Conservation (phyloP, 768 basidiomycete species). For the Leccinum boreale region DNA sequence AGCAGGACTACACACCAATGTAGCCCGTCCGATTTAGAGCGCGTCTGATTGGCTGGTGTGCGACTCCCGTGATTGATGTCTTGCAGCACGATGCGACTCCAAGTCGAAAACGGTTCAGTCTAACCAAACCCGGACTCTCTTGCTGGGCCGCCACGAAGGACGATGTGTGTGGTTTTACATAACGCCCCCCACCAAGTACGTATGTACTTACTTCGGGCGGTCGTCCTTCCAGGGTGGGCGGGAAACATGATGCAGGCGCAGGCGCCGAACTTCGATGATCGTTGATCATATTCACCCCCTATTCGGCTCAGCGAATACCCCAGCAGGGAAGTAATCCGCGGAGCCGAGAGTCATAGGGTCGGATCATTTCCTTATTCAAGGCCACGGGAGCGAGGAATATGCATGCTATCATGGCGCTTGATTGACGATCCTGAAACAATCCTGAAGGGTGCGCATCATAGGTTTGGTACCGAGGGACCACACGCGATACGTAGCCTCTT, state of each 20-base stretch:
- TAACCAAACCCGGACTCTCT: not conserved
- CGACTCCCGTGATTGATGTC: not conserved
- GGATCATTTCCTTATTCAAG: not conserved
- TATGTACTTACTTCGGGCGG: not conserved
- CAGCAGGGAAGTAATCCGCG: not conserved
- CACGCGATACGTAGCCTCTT: not conserved
- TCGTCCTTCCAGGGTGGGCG: not conserved
- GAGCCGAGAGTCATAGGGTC: not conserved
- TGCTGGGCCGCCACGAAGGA: not conserved
- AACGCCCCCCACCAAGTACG: not conserved
- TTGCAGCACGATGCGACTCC: not conserved
- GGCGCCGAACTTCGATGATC: not conserved
- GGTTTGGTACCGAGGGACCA: not conserved
- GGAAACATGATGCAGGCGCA: not conserved
- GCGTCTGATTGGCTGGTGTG: not conserved
- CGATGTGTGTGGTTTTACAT: not conserved
- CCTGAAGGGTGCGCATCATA: not conserved
- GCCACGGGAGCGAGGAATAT: not conserved
- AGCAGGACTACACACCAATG: not conserved
- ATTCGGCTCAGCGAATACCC: not conserved
- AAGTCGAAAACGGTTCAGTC: not conserved
- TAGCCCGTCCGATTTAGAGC: not conserved
- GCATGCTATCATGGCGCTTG: not conserved
- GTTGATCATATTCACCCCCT: not conserved
- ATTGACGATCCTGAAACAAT: not conserved